A percentile compares a stretch with the other conserved stretches of the same genome.
phyloP scores from a whole-genome alignment of 805 yeast genomes.

The Suhomyces faveliae region DNA sequence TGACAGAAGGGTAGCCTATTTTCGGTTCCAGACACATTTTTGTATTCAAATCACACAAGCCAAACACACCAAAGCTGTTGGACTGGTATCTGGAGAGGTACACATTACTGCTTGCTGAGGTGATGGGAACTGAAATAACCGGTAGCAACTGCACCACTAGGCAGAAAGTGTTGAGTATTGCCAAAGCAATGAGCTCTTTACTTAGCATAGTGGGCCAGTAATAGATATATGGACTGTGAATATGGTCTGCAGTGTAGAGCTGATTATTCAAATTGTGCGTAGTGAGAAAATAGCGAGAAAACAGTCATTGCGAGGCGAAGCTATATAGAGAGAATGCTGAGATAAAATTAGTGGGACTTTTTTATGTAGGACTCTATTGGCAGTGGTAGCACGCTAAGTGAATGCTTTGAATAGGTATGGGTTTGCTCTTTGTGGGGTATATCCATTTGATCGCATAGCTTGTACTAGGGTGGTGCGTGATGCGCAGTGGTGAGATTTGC shows the following conservation, averaged over 20 bases:
- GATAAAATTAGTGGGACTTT: background rate
- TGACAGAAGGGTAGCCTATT: conserved; percentile 37
- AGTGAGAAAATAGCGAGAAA: conserved; percentile 1
- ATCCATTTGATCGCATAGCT: background rate
- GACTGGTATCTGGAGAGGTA: conserved; percentile 32
- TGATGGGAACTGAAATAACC: conserved; percentile 42
- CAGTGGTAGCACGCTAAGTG: too few relatives aligned
- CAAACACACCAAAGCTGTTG: conserved; percentile 44
- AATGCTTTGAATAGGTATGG: background rate
- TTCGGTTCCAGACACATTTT: conserved; percentile 30
- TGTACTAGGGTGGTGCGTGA: too few relatives aligned
- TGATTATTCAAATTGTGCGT: background rate
- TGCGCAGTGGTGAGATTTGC: background rate
- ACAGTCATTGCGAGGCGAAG: background rate
- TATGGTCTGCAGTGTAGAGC: background rate
- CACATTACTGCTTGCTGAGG: conserved; percentile 19
- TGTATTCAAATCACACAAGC: conserved; percentile 33
- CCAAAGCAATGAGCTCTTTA: conserved; percentile 29
- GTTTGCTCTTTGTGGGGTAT: background rate
- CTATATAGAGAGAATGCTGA: background rate
- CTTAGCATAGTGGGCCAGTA: conserved; percentile 23
- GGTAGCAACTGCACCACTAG: conserved; percentile 38
- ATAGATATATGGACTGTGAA: background rate
- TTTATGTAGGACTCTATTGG: background rate
- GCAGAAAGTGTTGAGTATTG: conserved; percentile 28